Evolutionary conservation across 176 grass and related monocot species (phyloP).

Genomic region (Raddia distichophylla): DNA sequence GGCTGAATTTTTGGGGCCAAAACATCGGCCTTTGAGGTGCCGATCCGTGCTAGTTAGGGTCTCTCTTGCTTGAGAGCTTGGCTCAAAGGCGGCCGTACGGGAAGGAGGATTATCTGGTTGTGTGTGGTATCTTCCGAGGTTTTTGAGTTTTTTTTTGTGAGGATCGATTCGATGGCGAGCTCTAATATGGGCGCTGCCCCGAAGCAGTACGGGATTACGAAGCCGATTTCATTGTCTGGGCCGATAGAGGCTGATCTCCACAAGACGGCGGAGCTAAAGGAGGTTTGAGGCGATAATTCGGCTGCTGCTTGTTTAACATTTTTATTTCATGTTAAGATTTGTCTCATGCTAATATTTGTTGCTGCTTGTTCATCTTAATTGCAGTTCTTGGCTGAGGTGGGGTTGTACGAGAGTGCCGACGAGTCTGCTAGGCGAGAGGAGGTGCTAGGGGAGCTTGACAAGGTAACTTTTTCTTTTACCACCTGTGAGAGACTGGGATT

Average conservation of each 20-base stretch:
- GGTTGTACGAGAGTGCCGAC: slow-evolving; percentile 64
- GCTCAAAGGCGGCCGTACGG: neutral
- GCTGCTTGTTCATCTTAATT: neutral
- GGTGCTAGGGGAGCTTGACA: slow-evolving; percentile 75
- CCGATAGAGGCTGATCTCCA: slow-evolving; percentile 65
- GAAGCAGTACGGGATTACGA: slow-evolving; percentile 72
- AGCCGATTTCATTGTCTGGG: slow-evolving; percentile 62
- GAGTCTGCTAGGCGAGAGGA: slow-evolving; percentile 68
- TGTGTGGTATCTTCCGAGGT: neutral
- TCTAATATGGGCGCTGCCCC: slow-evolving; percentile 10
- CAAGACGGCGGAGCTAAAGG: slow-evolving; percentile 62
- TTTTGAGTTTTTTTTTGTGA: neutral
- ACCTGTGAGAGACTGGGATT: neutral
- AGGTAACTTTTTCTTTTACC: slow-evolving; percentile 38
- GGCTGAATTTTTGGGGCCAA: neutral
- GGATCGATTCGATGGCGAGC: slow-evolving; percentile 39
- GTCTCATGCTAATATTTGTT: neutral
- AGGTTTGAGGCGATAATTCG: slow-evolving; percentile 19
- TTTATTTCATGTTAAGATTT: neutral
- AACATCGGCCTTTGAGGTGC: neutral
- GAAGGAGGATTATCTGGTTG: neutral
- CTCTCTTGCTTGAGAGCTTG: neutral
- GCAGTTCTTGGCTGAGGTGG: slow-evolving; percentile 73
- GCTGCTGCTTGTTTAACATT: neutral
- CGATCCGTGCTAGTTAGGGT: neutral